Conservation (phyloP, 352 stramenopile species). For the Phytophthora litchii region DNA sequence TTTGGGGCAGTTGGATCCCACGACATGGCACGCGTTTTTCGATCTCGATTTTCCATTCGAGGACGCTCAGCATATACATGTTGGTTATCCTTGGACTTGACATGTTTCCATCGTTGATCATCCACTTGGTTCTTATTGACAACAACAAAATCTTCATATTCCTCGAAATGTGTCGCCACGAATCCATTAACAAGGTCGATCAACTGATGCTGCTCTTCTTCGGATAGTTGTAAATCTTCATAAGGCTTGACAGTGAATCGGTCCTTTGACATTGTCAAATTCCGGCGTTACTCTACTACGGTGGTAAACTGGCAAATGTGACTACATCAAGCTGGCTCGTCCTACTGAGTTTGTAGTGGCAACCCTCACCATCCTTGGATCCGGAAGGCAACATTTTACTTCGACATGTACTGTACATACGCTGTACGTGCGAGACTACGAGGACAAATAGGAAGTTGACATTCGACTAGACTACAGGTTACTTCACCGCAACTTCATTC, state of each 20-base stretch:
- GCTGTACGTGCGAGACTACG: neutral
- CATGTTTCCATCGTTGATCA: conserved; percentile 15
- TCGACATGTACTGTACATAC: neutral
- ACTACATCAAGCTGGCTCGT: too few relatives aligned
- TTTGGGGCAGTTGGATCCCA: conserved; percentile 1
- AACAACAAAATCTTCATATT: neutral
- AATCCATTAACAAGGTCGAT: too few relatives aligned
- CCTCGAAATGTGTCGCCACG: too few relatives aligned
- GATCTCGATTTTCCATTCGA: neutral
- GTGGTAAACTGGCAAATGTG: too few relatives aligned
- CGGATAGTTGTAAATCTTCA: too few relatives aligned
- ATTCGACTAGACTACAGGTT: neutral
- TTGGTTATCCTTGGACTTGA: conserved; percentile 29
- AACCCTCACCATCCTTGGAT: neutral
- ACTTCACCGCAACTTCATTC: neutral
- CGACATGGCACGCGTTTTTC: neutral
- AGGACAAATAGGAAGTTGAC: neutral
- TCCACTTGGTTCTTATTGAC: neutral
- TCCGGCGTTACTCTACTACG: too few relatives aligned
- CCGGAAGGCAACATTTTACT: neutral
- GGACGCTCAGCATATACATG: conserved; percentile 18
- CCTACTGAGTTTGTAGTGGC: neutral
- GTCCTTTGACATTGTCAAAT: too few relatives aligned
- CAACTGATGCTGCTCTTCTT: too few relatives aligned
- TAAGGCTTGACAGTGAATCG: too few relatives aligned